Percentiles rank a stretch among this genome's conserved stretches.
phyloP scores from a whole-genome alignment of 2,329 filamentous ascomycete species.

The Penicillium janthinellum region DNA sequence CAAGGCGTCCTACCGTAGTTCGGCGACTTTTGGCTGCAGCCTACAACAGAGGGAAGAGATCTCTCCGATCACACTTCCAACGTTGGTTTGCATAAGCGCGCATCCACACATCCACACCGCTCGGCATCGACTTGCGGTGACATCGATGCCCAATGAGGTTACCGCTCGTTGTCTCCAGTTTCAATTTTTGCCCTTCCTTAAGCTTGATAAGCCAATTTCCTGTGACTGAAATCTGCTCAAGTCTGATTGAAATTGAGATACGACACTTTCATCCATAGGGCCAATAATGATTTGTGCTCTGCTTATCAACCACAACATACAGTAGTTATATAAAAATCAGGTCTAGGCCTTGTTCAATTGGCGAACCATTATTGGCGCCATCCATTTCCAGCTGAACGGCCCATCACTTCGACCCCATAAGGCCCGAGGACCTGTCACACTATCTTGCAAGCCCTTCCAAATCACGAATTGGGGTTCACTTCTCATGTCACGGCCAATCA shows the following conservation, averaged over 20 bases:
- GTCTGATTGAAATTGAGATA: too few species aligned
- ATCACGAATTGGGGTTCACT: not conserved
- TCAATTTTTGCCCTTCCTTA: not conserved
- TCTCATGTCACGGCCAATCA: not conserved
- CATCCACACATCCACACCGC: not conserved
- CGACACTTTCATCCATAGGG: too few species aligned
- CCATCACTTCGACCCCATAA: not conserved
- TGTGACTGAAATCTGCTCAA: too few species aligned
- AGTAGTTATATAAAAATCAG: not conserved
- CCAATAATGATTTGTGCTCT: too few species aligned
- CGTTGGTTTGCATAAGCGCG: too few species aligned
- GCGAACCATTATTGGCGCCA: not conserved
- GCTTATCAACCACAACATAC: too few species aligned
- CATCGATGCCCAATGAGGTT: not conserved
- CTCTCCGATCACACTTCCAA: not conserved
- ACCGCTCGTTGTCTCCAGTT: not conserved
- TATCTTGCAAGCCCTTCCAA: too few species aligned
- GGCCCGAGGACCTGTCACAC: not conserved
- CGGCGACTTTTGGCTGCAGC: conserved; percentile 11
- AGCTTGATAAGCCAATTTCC: not conserved
- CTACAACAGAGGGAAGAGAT: not conserved
- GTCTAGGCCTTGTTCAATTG: not conserved
- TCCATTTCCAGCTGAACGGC: not conserved
- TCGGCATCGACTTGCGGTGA: not conserved
- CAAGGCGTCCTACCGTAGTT: not conserved